Evolutionary conservation across 768 basidiomycete genomes (phyloP).

Genomic region (Lentinula sp.): DNA sequence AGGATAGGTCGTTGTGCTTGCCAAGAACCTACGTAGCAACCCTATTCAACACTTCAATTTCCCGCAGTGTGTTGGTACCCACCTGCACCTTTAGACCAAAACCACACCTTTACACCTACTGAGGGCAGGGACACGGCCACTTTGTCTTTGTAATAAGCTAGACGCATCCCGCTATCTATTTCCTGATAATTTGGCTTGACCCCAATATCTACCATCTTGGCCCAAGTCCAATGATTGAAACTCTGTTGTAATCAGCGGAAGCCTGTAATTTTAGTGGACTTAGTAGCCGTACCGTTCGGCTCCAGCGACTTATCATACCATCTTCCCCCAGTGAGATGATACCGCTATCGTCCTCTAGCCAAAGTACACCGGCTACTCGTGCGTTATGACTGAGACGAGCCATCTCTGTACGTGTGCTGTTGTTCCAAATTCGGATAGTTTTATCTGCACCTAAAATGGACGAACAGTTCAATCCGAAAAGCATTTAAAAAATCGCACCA

Average conservation of each 20-base stretch:
- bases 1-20: slow-evolving; percentile 57
- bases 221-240: slow-evolving; percentile 49
- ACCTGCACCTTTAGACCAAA: slow-evolving; percentile 46
- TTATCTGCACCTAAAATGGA: slow-evolving; percentile 42
- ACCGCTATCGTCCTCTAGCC: slow-evolving; percentile 55
- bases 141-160: slow-evolving; percentile 50
- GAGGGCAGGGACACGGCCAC: slow-evolving; percentile 59
- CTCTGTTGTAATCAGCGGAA: slow-evolving; percentile 21
- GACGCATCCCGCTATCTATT: slow-evolving; percentile 34
- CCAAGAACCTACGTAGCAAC: slow-evolving; percentile 46
- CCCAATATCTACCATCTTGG: slow-evolving; percentile 47
- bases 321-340: slow-evolving; percentile 53
- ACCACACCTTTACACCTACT: slow-evolving; percentile 61
- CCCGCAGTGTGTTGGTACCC: neutral
- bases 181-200: slow-evolving; percentile 24
- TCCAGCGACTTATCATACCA: slow-evolving; percentile 57
- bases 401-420: slow-evolving; percentile 38
- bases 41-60: neutral
- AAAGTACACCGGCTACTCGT: slow-evolving; percentile 41
- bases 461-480: neutral
- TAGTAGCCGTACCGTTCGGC: slow-evolving; percentile 36
- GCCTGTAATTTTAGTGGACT: slow-evolving; percentile 1
- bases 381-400: slow-evolving; percentile 51
- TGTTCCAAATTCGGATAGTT: slow-evolving; percentile 62
- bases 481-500: slow-evolving; percentile 3